phyloP scores from a whole-genome alignment of 148 eudicot genomes.

The Hydrangea macrophylla region DNA sequence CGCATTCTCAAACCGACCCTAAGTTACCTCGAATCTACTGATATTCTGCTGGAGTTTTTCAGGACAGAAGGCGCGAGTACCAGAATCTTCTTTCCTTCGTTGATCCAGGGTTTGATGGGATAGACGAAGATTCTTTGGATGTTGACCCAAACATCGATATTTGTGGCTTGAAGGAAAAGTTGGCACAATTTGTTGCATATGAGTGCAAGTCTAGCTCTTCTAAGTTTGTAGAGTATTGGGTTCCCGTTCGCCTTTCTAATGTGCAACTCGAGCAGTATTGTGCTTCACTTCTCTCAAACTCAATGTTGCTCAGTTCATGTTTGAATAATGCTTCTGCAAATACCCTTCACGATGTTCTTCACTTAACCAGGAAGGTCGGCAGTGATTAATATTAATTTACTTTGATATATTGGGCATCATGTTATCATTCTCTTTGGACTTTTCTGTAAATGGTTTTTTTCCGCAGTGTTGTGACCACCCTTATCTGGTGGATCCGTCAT shows the following conservation, averaged over 20 bases:
- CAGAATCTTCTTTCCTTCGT: slow-evolving; percentile 43
- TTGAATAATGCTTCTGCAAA: slow-evolving; percentile 35
- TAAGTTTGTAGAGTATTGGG: no score
- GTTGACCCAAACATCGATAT: slow-evolving; percentile 21
- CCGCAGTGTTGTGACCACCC: slow-evolving; percentile 92
- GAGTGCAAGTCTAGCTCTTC: slow-evolving; percentile 25
- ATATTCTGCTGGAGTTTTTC: slow-evolving; percentile 22
- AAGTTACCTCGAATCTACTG: neutral
- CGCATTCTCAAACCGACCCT: no score
- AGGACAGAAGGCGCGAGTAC: slow-evolving; percentile 41
- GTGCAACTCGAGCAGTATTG: slow-evolving; percentile 79
- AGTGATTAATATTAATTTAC: no score
- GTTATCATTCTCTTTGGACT: no score
- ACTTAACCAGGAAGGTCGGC: slow-evolving; percentile 59
- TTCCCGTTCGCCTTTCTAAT: slow-evolving; percentile 57
- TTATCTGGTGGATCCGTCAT: slow-evolving; percentile 45
- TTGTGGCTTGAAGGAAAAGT: slow-evolving; percentile 34
- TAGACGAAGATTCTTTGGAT: slow-evolving; percentile 13
- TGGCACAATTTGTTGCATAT: slow-evolving; percentile 37
- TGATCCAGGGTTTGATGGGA: slow-evolving; percentile 26
- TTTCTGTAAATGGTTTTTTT: no score
- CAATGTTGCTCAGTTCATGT: slow-evolving; percentile 38
- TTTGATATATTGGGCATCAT: no score
- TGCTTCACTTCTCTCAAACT: slow-evolving; percentile 44
- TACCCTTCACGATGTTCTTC: slow-evolving; percentile 52